Evolutionary conservation across 306 rosid genomes (phyloP).

Genomic region (Vigna radiata): DNA sequence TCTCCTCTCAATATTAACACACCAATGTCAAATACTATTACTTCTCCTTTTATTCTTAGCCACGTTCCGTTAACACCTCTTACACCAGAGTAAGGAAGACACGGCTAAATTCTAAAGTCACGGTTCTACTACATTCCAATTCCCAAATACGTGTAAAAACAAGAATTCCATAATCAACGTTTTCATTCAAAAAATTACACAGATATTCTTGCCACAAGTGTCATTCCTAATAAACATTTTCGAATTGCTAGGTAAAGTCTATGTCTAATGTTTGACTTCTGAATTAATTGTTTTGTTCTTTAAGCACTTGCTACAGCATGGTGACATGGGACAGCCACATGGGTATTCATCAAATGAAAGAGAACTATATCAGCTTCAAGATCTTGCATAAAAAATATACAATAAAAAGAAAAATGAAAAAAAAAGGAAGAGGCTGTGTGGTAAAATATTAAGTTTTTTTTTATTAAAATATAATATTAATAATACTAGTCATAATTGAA

Average conservation of each 20-base stretch:
- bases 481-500: not conserved
- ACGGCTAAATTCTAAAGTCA: slow-evolving; percentile 27
- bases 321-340: slow-evolving; percentile 32
- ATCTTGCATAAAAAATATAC: not conserved
- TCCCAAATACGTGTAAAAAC: slow-evolving; percentile 22
- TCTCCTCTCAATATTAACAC: too few species aligned
- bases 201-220: slow-evolving; percentile 31
- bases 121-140: slow-evolving; percentile 21
- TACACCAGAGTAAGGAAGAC: slow-evolving; percentile 22
- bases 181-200: not conserved
- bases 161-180: slow-evolving; percentile 17
- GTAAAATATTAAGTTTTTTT: too few species aligned
- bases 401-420: not conserved
- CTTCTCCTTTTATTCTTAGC: too few species aligned
- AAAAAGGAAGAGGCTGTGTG: not conserved
- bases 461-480: too few species aligned
- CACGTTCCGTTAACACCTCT: not conserved
- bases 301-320: not conserved
- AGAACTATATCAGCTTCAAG: not conserved
- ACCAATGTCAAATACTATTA: too few species aligned
- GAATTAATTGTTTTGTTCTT: slow-evolving; percentile 17
- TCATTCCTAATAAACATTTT: slow-evolving; percentile 13
- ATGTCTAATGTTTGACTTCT: slow-evolving; percentile 33
- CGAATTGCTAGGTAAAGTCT: not conserved
- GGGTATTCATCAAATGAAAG: not conserved